These are phyloP conservation scores for Melaleuca alternifolia DNA, from an alignment of 345 rosid species.

Conservation along the genomic window DNA sequence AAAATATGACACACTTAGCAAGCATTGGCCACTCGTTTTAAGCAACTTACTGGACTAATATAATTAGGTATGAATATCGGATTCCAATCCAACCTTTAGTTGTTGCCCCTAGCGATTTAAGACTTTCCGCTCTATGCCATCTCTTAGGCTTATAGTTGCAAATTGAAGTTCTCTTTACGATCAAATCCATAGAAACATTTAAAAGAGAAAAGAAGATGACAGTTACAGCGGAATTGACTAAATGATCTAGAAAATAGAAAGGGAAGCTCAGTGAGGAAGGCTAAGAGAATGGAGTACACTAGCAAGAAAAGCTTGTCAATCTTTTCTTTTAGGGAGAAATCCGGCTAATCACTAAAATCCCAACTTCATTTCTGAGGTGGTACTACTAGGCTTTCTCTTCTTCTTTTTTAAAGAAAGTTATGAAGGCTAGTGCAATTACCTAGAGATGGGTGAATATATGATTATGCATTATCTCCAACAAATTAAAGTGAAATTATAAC, in stretches of 20 bases:
- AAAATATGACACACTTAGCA: too few species aligned
- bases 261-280: not conserved
- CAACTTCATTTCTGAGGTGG: not conserved
- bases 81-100: too few species aligned
- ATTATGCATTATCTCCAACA: too few species aligned
- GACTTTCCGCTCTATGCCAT: not conserved
- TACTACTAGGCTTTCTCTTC: not conserved
- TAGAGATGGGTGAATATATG: too few species aligned
- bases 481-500: too few species aligned
- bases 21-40: too few species aligned
- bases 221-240: not conserved
- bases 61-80: too few species aligned
- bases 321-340: not conserved
- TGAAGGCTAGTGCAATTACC: too few species aligned
- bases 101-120: too few species aligned
- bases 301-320: not conserved
- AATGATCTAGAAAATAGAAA: not conserved
- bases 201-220: not conserved
- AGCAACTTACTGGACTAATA: too few species aligned
- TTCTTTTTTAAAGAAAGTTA: not conserved
- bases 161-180: not conserved
- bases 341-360: too few species aligned
- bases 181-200: not conserved
- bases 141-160: not conserved
- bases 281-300: not conserved